These are phyloP conservation scores for Teratosphaeria zuluensis DNA, from an alignment of 2,329 filamentous ascomycete genomes.

Conservation along the genomic window DNA sequence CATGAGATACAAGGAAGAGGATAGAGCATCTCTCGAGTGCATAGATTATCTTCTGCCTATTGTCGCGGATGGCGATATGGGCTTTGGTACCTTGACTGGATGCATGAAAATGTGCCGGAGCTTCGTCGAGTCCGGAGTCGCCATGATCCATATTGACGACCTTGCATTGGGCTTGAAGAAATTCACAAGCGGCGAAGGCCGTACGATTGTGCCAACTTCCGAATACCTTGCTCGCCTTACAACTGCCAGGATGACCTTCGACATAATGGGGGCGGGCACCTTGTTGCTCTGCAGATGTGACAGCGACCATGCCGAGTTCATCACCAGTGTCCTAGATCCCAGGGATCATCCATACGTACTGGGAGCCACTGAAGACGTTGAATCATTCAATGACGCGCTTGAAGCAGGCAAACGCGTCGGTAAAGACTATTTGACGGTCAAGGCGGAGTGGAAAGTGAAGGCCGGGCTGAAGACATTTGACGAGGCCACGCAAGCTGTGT, in stretches of 20 bases:
- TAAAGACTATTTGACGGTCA: neutral
- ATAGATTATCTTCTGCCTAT: neutral
- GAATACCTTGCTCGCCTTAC: neutral
- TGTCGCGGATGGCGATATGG: neutral
- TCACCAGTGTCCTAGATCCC: slow-evolving; percentile 5
- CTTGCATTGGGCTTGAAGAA: slow-evolving; percentile 5
- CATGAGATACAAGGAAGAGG: neutral
- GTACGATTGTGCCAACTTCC: neutral
- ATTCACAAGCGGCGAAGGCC: slow-evolving; percentile 3
- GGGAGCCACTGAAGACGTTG: neutral
- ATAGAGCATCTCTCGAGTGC: neutral
- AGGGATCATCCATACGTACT: slow-evolving; percentile 7
- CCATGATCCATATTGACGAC: slow-evolving; percentile 9
- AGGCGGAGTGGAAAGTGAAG: neutral
- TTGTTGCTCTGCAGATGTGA: slow-evolving; percentile 6
- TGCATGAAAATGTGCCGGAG: neutral
- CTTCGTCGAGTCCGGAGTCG: slow-evolving; percentile 5
- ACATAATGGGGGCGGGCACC: neutral
- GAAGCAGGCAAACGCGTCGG: neutral
- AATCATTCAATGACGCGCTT: neutral
- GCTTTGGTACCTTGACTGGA: neutral
- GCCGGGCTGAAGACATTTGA: neutral
- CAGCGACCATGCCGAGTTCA: slow-evolving; percentile 9
- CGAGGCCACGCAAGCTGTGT: neutral
- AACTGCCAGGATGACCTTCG: neutral